phyloP scores from a whole-genome alignment of 768 basidiomycete species.

The Psilocybe tampanensis region DNA sequence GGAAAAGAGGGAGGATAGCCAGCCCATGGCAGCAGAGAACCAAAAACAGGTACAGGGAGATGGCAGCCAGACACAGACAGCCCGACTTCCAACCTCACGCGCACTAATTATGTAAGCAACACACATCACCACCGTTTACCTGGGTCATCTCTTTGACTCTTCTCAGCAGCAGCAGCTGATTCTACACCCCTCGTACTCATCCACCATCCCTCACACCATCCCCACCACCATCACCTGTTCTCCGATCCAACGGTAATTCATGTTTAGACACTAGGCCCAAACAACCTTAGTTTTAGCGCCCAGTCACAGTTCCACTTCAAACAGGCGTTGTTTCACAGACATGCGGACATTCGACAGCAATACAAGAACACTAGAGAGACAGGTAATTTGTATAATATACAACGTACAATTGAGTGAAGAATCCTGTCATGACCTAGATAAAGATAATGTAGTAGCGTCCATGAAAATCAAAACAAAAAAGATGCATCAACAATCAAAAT shows the following conservation, averaged over 20 bases:
- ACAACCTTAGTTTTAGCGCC: too few species aligned
- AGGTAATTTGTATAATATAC: background rate
- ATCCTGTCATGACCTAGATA: background rate
- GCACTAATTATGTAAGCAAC: slow-evolving; percentile 14
- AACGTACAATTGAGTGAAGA: background rate
- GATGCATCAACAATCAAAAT: slow-evolving; percentile 29
- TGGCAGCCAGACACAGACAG: too few species aligned
- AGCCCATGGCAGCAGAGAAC: slow-evolving; percentile 57
- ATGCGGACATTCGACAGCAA: background rate
- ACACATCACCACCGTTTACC: too few species aligned
- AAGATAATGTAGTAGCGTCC: background rate
- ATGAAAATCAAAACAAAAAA: background rate
- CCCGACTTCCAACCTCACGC: too few species aligned
- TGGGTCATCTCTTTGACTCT: too few species aligned
- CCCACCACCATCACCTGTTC: too few species aligned
- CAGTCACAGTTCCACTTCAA: background rate
- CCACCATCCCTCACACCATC: too few species aligned
- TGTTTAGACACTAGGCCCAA: too few species aligned
- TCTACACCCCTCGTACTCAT: too few species aligned
- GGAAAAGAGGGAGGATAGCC: slow-evolving; percentile 70
- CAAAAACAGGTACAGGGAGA: too few species aligned
- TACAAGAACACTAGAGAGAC: background rate
- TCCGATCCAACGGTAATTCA: too few species aligned
- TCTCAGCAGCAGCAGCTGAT: too few species aligned
- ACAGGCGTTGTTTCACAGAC: background rate